A percentile compares a stretch with the other conserved stretches of the same genome.
These are phyloP conservation scores for Starmerella bacillaris DNA, from an alignment of 805 yeast species.

Conservation along the genomic window DNA sequence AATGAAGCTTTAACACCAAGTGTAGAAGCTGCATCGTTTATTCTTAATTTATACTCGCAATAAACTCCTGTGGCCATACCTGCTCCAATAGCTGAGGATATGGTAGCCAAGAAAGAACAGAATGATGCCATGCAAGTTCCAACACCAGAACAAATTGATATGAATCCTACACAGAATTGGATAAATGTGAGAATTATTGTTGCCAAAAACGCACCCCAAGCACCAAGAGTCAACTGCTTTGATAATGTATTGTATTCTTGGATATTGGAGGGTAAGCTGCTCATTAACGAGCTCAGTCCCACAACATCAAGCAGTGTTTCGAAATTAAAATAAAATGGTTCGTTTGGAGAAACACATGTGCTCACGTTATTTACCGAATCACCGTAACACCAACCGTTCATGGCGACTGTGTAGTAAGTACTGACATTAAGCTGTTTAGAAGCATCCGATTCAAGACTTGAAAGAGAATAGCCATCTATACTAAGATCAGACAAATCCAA, in stretches of 20 bases:
- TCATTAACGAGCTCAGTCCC: slow-evolving; percentile 15
- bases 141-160: slow-evolving; percentile 31
- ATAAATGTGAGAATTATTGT: slow-evolving; percentile 30
- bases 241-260: slow-evolving; percentile 30
- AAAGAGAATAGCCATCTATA: slow-evolving; percentile 8
- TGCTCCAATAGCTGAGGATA: slow-evolving; percentile 21
- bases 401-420: slow-evolving; percentile 36
- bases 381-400: slow-evolving; percentile 50
- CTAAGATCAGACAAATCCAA: slow-evolving; percentile 27
- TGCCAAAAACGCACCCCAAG: slow-evolving; percentile 37
- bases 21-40: slow-evolving; percentile 31
- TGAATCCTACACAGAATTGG: slow-evolving; percentile 26
- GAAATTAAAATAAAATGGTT: slow-evolving; percentile 43
- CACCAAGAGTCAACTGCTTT: slow-evolving; percentile 35
- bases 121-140: slow-evolving; percentile 31
- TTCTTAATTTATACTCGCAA: slow-evolving; percentile 30
- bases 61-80: slow-evolving; percentile 50
- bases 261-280: slow-evolving; percentile 35
- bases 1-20: slow-evolving; percentile 42
- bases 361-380: slow-evolving; percentile 15
- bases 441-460: slow-evolving; percentile 6
- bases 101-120: slow-evolving; percentile 15
- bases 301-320: slow-evolving; percentile 21
- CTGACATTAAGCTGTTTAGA: slow-evolving; percentile 24
- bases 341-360: slow-evolving; percentile 35